phyloP scores from a whole-genome alignment of 2,329 filamentous ascomycete genomes.

The Trichoderma semiorbis region DNA sequence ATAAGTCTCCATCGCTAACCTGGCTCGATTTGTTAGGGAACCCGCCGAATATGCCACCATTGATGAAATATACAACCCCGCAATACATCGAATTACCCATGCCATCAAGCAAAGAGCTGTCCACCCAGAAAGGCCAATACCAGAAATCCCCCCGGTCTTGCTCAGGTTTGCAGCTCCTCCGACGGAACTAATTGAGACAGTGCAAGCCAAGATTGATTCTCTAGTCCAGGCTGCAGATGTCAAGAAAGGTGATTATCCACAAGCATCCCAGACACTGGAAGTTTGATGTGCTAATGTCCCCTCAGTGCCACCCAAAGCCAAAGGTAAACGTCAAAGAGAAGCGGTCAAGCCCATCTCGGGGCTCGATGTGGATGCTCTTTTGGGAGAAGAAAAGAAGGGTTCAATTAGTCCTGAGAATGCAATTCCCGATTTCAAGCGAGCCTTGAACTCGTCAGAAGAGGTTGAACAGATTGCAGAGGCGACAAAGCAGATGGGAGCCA shows the following conservation, averaged over 20 bases:
- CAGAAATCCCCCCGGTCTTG: conserved; percentile 60
- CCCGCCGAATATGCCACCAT: conserved; percentile 67
- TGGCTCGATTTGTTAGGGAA: conserved; percentile 29
- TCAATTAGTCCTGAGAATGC: conserved; percentile 65
- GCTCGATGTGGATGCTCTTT: conserved; percentile 77
- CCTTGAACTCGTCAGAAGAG: conserved; percentile 59
- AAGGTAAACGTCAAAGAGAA: conserved; percentile 68
- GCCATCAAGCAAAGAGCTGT: conserved; percentile 80
- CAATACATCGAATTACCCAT: conserved; percentile 84
- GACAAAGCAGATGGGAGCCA: conserved; percentile 67
- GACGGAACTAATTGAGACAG: conserved; percentile 57
- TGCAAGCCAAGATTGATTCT: conserved; percentile 55
- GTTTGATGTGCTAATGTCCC: conserved; percentile 21
- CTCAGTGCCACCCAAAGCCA: conserved; percentile 72
- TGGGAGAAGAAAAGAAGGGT: conserved; percentile 52
- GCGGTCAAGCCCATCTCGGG: conserved; percentile 81
- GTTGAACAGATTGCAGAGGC: conserved; percentile 63
- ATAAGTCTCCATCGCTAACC: not conserved
- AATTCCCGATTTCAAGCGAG: conserved; percentile 86
- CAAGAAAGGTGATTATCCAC: conserved; percentile 63
- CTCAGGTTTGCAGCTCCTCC: conserved; percentile 72
- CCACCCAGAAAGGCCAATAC: conserved; percentile 62
- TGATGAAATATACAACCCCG: conserved; percentile 79
- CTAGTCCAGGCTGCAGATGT: conserved; percentile 71
- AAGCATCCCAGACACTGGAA: no score